These are phyloP conservation scores for Aspergillus awamori DNA, from an alignment of 2,329 filamentous ascomycete genomes.

Conservation along the genomic window DNA sequence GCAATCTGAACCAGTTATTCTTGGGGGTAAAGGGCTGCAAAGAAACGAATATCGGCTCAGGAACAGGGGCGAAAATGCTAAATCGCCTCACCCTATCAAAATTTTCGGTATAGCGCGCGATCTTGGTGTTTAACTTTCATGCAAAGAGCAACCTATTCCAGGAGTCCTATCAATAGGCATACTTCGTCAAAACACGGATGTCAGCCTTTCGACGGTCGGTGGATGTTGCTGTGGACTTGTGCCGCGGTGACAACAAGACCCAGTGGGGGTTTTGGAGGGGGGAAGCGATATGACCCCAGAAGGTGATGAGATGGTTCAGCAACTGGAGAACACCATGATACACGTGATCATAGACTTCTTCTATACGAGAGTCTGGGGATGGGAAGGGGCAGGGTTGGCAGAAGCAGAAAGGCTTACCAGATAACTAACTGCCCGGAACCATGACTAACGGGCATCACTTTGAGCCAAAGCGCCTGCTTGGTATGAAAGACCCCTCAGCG, in stretches of 20 bases:
- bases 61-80: not conserved
- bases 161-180: not conserved
- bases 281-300: not conserved
- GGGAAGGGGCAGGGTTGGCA: not conserved
- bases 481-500: not conserved
- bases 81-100: not conserved
- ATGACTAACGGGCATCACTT: not conserved
- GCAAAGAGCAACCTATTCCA: not conserved
- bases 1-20: too few relatives aligned
- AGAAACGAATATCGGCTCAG: not conserved
- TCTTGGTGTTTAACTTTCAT: not conserved
- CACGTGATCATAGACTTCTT: not conserved
- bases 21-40: not conserved
- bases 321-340: not conserved
- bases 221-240: not conserved
- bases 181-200: not conserved
- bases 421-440: not conserved
- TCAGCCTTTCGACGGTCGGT: not conserved
- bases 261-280: not conserved
- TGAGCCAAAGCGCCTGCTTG: conserved; percentile 4
- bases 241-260: not conserved
- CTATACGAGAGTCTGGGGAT: not conserved
- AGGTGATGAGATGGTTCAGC: not conserved
- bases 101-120: not conserved
- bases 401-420: not conserved